A percentile compares a stretch with the other conserved stretches of the same genome.
Conservation (phyloP, 1,284 basidiomycete species). For the Leucoagaricus sp. region DNA sequence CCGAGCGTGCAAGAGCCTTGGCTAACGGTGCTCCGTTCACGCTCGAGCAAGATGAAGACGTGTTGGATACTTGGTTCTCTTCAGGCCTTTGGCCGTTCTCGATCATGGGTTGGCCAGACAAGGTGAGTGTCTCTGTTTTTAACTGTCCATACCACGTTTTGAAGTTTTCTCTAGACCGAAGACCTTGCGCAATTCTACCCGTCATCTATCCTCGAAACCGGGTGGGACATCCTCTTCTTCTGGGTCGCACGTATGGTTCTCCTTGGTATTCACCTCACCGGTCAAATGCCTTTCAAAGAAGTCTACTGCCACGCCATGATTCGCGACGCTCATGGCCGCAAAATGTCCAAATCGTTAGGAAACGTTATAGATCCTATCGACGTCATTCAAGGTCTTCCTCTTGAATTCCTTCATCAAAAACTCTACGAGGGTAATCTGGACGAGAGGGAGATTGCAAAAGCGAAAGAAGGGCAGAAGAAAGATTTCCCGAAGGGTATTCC, state of each 20-base stretch:
- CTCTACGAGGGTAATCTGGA: constrained; percentile 92
- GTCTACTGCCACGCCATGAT: constrained; percentile 99
- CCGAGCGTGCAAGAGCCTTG: constrained; percentile 72
- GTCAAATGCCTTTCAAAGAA: constrained; percentile 92
- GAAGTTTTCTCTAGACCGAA: constrained; percentile 47
- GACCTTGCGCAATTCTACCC: constrained; percentile 90
- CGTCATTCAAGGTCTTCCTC: constrained; percentile 86
- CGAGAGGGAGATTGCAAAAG: constrained; percentile 91
- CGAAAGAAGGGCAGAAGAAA: constrained; percentile 96
- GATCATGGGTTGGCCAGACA: constrained; percentile 95
- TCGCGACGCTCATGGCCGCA: constrained; percentile 96
- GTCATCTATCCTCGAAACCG: constrained; percentile 89
- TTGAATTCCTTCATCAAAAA: constrained; percentile 88
- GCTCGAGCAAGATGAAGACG: constrained; percentile 95
- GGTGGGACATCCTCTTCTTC: constrained; percentile 99
- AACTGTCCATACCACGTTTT: background rate
- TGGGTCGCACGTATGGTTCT: constrained; percentile 99
- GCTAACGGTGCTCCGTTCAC: constrained; percentile 76
- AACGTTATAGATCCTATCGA: constrained; percentile 99
- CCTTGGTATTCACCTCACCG: constrained; percentile 90
- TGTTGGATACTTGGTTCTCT: constrained; percentile 99
- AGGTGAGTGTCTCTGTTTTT: constrained; percentile 46
- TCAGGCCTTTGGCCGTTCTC: constrained; percentile 99
- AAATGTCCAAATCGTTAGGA: constrained; percentile 98
- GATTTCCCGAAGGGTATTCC: constrained; percentile 99